These are phyloP conservation scores for Colletotrichum plurivorum DNA, from an alignment of 2,329 filamentous ascomycete species.

Conservation along the genomic window DNA sequence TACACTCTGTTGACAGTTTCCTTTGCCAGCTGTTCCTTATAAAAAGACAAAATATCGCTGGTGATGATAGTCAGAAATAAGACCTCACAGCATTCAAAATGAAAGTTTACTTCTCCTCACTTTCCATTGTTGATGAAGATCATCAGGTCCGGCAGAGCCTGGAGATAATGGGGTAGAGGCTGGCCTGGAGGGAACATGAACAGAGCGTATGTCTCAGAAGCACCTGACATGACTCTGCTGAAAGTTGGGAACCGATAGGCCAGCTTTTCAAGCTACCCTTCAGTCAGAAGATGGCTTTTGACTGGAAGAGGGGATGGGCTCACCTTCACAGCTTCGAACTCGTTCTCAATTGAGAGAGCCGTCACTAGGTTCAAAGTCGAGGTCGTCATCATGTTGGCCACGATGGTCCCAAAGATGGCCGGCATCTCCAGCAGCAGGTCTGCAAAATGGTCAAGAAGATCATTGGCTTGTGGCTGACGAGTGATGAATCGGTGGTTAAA, in stretches of 20 bases:
- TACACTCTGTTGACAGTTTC: background rate
- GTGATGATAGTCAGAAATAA: background rate
- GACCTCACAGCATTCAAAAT: too few species aligned
- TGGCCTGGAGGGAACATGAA: background rate
- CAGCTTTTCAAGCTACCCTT: background rate
- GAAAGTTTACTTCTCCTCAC: background rate
- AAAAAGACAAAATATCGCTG: background rate
- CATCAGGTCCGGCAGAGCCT: background rate
- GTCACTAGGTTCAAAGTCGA: conserved; percentile 1
- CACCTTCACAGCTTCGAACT: background rate
- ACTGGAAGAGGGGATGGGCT: background rate
- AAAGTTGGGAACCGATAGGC: background rate
- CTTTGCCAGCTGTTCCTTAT: background rate
- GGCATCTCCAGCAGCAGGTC: background rate
- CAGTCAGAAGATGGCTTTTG: background rate
- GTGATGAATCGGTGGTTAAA: conserved; percentile 4
- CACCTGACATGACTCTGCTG: conserved; percentile 2
- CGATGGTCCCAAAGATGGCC: background rate
- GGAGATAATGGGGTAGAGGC: background rate
- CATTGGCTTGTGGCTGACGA: background rate
- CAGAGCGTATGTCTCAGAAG: background rate
- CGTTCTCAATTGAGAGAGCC: background rate
- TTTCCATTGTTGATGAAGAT: conserved; percentile 2
- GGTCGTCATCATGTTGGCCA: background rate
- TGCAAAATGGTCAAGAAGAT: background rate